Conservation (phyloP, 2,329 filamentous ascomycete genomes). For the Hymenoscyphus fructigenus region DNA sequence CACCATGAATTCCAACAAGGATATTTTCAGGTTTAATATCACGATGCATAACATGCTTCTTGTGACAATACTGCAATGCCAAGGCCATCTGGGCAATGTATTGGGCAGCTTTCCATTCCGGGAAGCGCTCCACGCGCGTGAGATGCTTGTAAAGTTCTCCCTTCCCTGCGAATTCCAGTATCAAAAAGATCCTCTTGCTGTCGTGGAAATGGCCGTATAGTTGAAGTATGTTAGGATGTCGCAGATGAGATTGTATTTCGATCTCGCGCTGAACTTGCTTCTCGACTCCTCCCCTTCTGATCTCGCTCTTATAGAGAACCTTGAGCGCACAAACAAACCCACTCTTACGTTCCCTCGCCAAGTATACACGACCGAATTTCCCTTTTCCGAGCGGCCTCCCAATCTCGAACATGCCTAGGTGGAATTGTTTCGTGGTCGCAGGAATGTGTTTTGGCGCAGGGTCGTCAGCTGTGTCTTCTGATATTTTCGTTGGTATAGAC, state of each 20-base stretch:
- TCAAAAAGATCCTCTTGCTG: conserved; percentile 67
- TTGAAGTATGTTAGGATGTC: conserved; percentile 66
- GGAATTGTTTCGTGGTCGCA: conserved; percentile 57
- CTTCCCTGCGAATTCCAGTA: conserved; percentile 67
- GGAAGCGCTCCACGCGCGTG: conserved; percentile 62
- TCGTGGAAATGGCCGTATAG: conserved; percentile 71
- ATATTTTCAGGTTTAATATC: conserved; percentile 98
- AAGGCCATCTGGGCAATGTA: conserved; percentile 73
- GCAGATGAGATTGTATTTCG: conserved; percentile 68
- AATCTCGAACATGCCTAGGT: conserved; percentile 72
- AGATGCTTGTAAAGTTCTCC: conserved; percentile 71
- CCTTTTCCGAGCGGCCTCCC: conserved; percentile 60
- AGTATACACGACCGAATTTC: conserved; percentile 69
- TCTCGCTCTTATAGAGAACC: conserved; percentile 66
- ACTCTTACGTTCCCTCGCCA: conserved; percentile 62
- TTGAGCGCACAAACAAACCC: conserved; percentile 70
- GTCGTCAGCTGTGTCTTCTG: neutral
- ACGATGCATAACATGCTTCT: conserved; percentile 91
- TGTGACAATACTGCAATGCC: conserved; percentile 81
- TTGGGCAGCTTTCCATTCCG: conserved; percentile 67
- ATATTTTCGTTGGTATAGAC: neutral
- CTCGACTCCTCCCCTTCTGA: conserved; percentile 62
- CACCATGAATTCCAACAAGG: conserved; percentile 86
- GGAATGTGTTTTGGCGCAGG: conserved; percentile 40
- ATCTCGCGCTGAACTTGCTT: conserved; percentile 70